Percentiles rank a stretch among this genome's conserved stretches.
Evolutionary conservation across 345 rosid genomes (phyloP).

Genomic region (Iberis pinnata): DNA sequence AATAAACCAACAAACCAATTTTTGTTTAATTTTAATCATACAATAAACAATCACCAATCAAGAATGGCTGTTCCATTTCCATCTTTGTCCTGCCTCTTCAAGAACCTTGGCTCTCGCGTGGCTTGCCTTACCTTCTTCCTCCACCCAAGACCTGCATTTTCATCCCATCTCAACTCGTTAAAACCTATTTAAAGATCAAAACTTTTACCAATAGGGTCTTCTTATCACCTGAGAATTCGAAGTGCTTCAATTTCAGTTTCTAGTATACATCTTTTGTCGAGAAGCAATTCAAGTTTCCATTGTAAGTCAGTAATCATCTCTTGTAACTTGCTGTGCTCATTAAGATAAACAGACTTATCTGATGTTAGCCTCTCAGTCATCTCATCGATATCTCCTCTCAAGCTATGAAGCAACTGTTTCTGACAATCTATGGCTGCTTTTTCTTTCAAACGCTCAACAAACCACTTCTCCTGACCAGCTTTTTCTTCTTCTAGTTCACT

Average conservation of each 20-base stretch:
- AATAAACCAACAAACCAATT: neutral
- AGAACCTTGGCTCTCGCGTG: slow-evolving; percentile 83
- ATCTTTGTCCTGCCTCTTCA: slow-evolving; percentile 72
- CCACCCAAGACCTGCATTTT: slow-evolving; percentile 75
- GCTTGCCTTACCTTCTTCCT: slow-evolving; percentile 87
- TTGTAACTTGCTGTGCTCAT: slow-evolving; percentile 43
- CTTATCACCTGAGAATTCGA: slow-evolving; percentile 62
- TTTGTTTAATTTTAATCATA: no score
- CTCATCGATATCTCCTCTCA: slow-evolving; percentile 63
- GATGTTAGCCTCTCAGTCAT: slow-evolving; percentile 60
- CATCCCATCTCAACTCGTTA: slow-evolving; percentile 3
- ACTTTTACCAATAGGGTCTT: neutral
- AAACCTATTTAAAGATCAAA: no score
- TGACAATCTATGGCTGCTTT: slow-evolving; percentile 79
- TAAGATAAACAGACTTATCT: slow-evolving; percentile 42
- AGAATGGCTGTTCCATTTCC: slow-evolving; percentile 66
- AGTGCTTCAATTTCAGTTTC: slow-evolving; percentile 81
- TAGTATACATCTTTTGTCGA: slow-evolving; percentile 58
- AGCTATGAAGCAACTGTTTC: slow-evolving; percentile 52
- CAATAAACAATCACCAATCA: slow-evolving; percentile 12
- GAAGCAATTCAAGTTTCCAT: slow-evolving; percentile 41
- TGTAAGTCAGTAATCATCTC: slow-evolving; percentile 38
- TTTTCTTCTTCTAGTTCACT: slow-evolving; percentile 56
- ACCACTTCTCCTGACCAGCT: slow-evolving; percentile 37
- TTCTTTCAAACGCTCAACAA: slow-evolving; percentile 53